Conservation (phyloP, 768 basidiomycete genomes). For the Suillus lakei region DNA sequence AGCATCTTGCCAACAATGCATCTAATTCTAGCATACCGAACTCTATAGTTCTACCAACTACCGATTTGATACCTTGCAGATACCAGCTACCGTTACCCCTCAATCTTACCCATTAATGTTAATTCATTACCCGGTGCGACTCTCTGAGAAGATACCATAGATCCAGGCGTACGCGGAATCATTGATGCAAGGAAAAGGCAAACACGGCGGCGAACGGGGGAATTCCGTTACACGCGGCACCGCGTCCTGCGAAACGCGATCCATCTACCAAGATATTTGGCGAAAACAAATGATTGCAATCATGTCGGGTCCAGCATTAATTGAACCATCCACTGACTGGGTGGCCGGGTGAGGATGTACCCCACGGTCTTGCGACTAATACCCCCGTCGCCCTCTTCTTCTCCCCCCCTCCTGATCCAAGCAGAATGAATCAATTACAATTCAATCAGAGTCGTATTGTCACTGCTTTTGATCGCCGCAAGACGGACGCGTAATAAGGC, state of each 20-base stretch:
- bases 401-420: background rate
- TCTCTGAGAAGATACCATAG: background rate
- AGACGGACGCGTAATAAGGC: conserved; percentile 54
- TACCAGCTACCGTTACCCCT: conserved; percentile 7
- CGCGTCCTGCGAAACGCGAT: background rate
- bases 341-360: background rate
- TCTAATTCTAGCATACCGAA: conserved; percentile 16
- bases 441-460: background rate
- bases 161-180: background rate
- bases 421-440: conserved; percentile 1
- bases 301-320: background rate
- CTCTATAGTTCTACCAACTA: conserved; percentile 10
- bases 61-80: conserved; percentile 13
- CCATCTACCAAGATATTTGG: background rate
- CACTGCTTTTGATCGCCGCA: conserved; percentile 45
- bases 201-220: background rate
- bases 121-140: conserved; percentile 12
- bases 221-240: background rate
- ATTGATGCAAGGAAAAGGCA: background rate
- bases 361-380: conserved; percentile 8
- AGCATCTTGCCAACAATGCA: conserved; percentile 6
- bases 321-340: background rate
- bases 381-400: conserved; percentile 7
- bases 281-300: background rate
- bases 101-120: conserved; percentile 4